Conservation (phyloP, 305 asterid genomes). For the Solanum chacoense region DNA sequence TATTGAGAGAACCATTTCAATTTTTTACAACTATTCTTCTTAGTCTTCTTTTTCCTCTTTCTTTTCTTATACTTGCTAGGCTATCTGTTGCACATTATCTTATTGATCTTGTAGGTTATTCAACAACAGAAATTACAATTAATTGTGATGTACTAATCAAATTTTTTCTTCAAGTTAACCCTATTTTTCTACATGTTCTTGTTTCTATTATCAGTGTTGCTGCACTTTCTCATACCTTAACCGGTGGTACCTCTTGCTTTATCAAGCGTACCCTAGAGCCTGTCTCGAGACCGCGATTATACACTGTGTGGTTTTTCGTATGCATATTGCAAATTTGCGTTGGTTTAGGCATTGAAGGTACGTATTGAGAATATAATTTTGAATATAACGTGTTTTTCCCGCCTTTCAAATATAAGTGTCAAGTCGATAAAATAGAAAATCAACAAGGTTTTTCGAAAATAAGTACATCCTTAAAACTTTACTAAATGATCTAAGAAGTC, state of each 20-base stretch:
- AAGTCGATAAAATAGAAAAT: neutral
- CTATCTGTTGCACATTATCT: conserved; percentile 39
- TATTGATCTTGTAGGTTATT: conserved; percentile 7
- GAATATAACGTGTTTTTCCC: neutral
- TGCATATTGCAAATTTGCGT: conserved; percentile 41
- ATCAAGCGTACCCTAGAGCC: neutral
- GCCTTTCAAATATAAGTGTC: neutral
- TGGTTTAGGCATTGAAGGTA: conserved; percentile 62
- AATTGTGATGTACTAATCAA: conserved; percentile 10
- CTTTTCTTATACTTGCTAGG: conserved; percentile 69
- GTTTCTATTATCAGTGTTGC: conserved; percentile 32
- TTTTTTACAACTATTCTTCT: conserved; percentile 47
- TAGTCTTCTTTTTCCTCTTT: conserved; percentile 78
- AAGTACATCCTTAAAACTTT: no score
- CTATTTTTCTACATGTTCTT: conserved; percentile 35
- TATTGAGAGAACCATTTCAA: conserved; percentile 21
- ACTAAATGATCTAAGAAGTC: neutral
- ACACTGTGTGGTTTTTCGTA: conserved; percentile 44
- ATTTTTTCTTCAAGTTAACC: conserved; percentile 20
- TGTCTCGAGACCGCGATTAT: conserved; percentile 10
- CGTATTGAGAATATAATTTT: neutral
- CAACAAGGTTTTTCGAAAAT: neutral
- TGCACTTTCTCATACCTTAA: conserved; percentile 31
- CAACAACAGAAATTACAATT: neutral
- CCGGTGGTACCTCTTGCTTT: conserved; percentile 8